phyloP scores from a whole-genome alignment of 169 alveolate genomes.

The Theileria parva region DNA sequence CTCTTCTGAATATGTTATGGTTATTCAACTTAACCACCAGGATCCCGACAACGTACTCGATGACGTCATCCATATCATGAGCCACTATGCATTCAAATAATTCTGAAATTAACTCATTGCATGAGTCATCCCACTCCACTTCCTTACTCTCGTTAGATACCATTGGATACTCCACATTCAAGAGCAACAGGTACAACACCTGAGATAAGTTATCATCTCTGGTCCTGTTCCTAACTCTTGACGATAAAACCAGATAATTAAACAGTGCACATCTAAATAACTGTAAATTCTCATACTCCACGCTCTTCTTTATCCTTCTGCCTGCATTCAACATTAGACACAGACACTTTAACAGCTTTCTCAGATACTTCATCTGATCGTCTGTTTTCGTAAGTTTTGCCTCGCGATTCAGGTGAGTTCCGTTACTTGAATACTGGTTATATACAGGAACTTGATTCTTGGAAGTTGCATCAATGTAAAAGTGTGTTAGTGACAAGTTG shows the following conservation, averaged over 20 bases:
- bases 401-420: not conserved
- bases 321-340: not conserved
- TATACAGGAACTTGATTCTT: not conserved
- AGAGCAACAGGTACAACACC: not conserved
- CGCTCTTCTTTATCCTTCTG: not conserved
- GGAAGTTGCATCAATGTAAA: not conserved
- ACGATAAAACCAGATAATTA: not conserved
- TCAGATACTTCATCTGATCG: not conserved
- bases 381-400: not conserved
- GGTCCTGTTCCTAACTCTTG: not conserved
- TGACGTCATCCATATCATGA: not conserved
- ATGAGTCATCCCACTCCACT: not conserved
- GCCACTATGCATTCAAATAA: not conserved
- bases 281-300: not conserved
- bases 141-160: not conserved
- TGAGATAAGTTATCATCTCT: not conserved
- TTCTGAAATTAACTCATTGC: not conserved
- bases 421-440: not conserved
- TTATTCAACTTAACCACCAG: not conserved
- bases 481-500: slow-evolving; percentile 1
- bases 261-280: not conserved
- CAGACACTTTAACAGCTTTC: not conserved
- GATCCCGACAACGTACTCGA: not conserved
- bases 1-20: not conserved
- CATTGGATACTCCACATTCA: not conserved